Conservation (phyloP, 257 asterid species). For the Jacaranda copaia region DNA sequence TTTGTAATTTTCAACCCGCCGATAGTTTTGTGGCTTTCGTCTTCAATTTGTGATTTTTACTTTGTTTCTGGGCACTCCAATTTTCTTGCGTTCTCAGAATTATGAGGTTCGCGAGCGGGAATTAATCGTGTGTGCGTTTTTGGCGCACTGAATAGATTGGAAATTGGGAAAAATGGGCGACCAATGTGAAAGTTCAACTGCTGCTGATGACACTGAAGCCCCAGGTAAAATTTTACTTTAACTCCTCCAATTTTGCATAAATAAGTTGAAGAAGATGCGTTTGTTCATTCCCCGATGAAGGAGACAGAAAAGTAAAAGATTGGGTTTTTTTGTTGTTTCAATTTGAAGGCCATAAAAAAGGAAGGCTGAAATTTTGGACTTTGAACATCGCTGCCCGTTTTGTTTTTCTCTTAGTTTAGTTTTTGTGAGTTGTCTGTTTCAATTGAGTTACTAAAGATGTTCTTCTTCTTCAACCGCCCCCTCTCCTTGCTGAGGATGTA, state of each 20-base stretch:
- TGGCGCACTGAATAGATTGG: background rate
- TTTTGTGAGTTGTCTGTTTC: background rate
- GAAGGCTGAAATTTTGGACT: background rate
- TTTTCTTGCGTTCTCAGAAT: conserved; percentile 1
- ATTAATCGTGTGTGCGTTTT: background rate
- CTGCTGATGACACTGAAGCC: conserved; percentile 40
- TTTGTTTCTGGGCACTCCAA: background rate
- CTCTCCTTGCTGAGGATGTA: background rate
- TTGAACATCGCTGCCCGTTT: background rate
- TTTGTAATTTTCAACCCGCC: background rate
- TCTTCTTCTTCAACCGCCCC: too few species aligned
- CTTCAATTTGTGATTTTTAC: background rate
- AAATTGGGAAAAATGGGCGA: conserved; percentile 15
- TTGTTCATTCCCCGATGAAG: background rate
- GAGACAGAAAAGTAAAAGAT: too few species aligned
- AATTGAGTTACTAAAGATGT: background rate
- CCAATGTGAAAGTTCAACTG: conserved; percentile 35
- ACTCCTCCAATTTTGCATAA: conserved; percentile 8
- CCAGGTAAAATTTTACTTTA: conserved; percentile 41
- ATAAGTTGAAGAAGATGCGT: background rate
- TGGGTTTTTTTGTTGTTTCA: background rate
- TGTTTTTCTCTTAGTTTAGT: background rate
- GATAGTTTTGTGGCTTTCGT: background rate
- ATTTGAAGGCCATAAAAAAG: background rate
- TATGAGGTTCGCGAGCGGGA: background rate